A percentile compares a stretch with the other conserved stretches of the same genome.
phyloP scores from a whole-genome alignment of 306 rosid species.

The Dalbergia oliveri region DNA sequence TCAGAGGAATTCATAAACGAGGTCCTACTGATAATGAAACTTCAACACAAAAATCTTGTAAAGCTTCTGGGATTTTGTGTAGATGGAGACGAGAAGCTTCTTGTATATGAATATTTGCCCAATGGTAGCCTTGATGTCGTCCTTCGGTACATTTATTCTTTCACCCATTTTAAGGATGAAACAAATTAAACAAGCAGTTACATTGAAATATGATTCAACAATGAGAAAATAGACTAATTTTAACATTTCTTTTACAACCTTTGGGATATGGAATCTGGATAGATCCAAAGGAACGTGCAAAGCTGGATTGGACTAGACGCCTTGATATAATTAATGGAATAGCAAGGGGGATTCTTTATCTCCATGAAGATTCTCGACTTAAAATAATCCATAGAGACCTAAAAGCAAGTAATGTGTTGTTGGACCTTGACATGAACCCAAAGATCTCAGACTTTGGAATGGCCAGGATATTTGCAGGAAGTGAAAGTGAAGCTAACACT shows the following conservation, averaged over 20 bases:
- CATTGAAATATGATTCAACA: not conserved
- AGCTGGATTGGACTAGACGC: conserved; percentile 55
- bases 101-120: conserved; percentile 74
- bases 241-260: not conserved
- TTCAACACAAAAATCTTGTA: conserved; percentile 81
- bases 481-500: conserved; percentile 61
- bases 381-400: conserved; percentile 60
- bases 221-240: conserved; percentile 4
- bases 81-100: conserved; percentile 68
- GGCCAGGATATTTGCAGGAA: conserved; percentile 58
- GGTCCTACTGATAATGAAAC: conserved; percentile 64
- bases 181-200: not conserved
- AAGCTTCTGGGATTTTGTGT: conserved; percentile 74
- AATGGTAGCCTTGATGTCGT: conserved; percentile 64
- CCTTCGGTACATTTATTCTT: conserved; percentile 56
- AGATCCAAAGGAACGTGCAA: conserved; percentile 50
- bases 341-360: conserved; percentile 58
- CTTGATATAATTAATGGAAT: conserved; percentile 54
- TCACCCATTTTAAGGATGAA: not conserved
- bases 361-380: conserved; percentile 60
- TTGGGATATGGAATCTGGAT: not conserved
- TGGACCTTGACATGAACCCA: conserved; percentile 56
- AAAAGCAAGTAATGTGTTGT: conserved; percentile 58
- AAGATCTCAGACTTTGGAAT: conserved; percentile 68
- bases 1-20: conserved; percentile 70